Conservation (phyloP, 116 monocot genomes). For the Thalassia testudinum region DNA sequence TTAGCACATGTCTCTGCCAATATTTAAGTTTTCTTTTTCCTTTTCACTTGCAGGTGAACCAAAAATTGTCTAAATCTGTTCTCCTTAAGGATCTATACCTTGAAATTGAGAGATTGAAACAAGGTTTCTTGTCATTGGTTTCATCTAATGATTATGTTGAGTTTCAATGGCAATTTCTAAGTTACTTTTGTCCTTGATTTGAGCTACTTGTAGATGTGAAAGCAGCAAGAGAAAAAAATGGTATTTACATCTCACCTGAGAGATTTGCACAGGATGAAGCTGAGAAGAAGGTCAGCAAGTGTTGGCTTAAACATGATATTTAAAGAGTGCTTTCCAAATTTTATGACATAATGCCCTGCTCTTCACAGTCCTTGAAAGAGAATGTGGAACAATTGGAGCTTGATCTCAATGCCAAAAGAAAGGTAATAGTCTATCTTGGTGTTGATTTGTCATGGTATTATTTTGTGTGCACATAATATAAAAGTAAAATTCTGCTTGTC, state of each 20-base stretch:
- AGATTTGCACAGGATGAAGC: constrained; percentile 52
- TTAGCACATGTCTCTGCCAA: background rate
- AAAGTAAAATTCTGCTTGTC: background rate
- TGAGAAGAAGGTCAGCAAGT: constrained; percentile 53
- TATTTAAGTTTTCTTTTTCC: background rate
- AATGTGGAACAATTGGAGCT: constrained; percentile 35
- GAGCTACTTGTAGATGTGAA: constrained; percentile 36
- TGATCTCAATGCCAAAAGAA: constrained; percentile 25
- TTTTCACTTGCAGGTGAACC: constrained; percentile 34
- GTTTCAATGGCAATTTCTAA: background rate
- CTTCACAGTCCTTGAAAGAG: constrained; percentile 49
- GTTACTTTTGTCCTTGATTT: background rate
- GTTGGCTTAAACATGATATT: no score
- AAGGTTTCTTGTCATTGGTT: constrained; percentile 26
- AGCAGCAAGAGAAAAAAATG: constrained; percentile 85
- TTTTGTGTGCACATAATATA: background rate
- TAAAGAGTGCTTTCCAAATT: no score
- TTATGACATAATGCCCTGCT: no score
- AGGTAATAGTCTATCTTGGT: constrained; percentile 13
- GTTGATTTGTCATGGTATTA: background rate
- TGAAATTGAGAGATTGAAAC: constrained; percentile 73
- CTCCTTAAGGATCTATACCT: constrained; percentile 62
- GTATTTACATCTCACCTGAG: constrained; percentile 57
- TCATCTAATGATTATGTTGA: background rate
- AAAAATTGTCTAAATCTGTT: constrained; percentile 52